phyloP scores from a whole-genome alignment of 1,139 yeast genomes.

The Saccharomyces pastorianus region DNA sequence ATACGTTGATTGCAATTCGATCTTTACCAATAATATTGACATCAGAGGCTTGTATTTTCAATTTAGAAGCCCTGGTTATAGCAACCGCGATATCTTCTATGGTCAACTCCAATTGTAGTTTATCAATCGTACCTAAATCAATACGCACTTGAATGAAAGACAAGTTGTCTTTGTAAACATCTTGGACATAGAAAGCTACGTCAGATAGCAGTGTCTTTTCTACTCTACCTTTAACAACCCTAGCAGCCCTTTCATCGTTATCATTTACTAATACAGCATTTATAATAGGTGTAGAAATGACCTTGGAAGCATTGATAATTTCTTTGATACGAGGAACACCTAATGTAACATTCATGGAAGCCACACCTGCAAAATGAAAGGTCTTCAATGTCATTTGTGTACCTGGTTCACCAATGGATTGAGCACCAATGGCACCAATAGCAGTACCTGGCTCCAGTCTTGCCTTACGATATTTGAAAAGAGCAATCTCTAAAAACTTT shows the following conservation, averaged over 20 bases:
- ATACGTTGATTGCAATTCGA: constrained; percentile 66
- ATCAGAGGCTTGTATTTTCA: constrained; percentile 70
- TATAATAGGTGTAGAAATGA: constrained; percentile 92
- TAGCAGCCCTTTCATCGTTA: constrained; percentile 92
- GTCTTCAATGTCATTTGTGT: constrained; percentile 98
- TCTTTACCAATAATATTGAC: constrained; percentile 62
- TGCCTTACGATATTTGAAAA: constrained; percentile 78
- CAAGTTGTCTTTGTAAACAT: constrained; percentile 75
- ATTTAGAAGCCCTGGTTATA: constrained; percentile 74
- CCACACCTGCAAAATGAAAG: constrained; percentile 99
- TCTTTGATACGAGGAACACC: constrained; percentile 99
- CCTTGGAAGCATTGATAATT: constrained; percentile 93
- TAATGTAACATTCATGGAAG: constrained; percentile 95
- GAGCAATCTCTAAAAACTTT: constrained; percentile 69
- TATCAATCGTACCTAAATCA: constrained; percentile 79
- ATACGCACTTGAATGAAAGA: constrained; percentile 76
- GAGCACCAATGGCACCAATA: constrained; percentile 98
- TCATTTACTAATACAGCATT: constrained; percentile 90
- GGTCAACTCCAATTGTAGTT: constrained; percentile 78
- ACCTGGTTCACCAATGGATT: constrained; percentile 98
- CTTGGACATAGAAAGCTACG: constrained; percentile 83
- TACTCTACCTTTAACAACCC: constrained; percentile 95
- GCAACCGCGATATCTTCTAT: constrained; percentile 84
- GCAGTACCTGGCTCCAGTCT: constrained; percentile 99
- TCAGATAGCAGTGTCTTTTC: constrained; percentile 88